phyloP scores from a whole-genome alignment of 345 rosid genomes.

The Populus deltoides region DNA sequence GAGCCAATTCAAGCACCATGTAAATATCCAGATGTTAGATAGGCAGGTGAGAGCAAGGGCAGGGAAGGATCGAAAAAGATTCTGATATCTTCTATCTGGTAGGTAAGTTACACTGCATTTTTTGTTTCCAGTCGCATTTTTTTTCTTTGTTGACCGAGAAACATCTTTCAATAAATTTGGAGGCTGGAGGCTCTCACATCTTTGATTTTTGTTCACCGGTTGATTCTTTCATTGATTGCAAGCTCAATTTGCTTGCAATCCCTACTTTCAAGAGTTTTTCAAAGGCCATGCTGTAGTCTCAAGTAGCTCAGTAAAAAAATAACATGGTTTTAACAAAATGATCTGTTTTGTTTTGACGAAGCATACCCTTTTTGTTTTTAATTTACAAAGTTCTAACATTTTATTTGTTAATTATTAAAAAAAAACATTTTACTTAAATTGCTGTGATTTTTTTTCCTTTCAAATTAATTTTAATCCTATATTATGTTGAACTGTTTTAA shows the following conservation, averaged over 20 bases:
- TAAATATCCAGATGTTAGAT: slow-evolving; percentile 42
- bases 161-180: slow-evolving; percentile 29
- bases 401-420: background rate
- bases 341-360: no score
- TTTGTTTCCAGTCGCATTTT: slow-evolving; percentile 12
- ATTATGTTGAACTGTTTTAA: no score
- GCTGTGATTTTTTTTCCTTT: no score
- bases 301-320: no score
- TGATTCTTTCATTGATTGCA: background rate
- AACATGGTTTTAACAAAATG: no score
- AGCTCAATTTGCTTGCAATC: background rate
- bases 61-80: slow-evolving; percentile 21
- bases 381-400: background rate
- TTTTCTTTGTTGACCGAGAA: slow-evolving; percentile 17
- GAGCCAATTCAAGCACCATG: slow-evolving; percentile 43
- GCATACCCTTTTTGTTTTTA: no score
- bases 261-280: background rate
- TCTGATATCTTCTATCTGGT: slow-evolving; percentile 24
- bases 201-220: background rate
- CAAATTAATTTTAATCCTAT: no score
- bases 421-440: background rate
- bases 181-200: slow-evolving; percentile 6
- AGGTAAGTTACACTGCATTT: slow-evolving; percentile 19
- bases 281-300: no score
- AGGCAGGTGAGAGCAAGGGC: slow-evolving; percentile 23